Evolutionary conservation across 1,284 basidiomycete genomes (phyloP), one percentile per base, ranked within the genome.

Genomic region (Boletus holoroseus): DNA sequence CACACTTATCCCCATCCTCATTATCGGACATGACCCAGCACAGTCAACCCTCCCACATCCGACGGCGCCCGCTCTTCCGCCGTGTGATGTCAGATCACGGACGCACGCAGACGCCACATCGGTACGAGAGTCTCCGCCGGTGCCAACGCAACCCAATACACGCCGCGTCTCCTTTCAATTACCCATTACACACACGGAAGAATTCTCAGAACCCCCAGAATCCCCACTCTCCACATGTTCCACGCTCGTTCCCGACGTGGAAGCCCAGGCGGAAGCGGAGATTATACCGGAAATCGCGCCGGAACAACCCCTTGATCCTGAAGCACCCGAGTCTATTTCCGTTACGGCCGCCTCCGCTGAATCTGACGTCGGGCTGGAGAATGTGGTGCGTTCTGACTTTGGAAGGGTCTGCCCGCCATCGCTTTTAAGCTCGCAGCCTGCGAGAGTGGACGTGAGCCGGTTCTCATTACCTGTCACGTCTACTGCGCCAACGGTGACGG

Each of bases 401-500:
- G 30, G 7, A 8, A 32, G 15, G 36, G 16, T 16, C 1, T 47
- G 55, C 0, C 46, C 38, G 3, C 18, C n/a, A 7, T 63, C 62
- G 8, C 28, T 63, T 2, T 46, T 51, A 18, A 26, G 2, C 9
- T 45, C 54, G 0, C 62, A 47, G 3, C 45, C 46, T 8, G 41
- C 49, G 7, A 50, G 55, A 3, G 13, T 34, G 22, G 42, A 62
- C 30, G 7, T 35, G n/a, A 40, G 3, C 7, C 44, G 63, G 31
- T 53, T 59, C 40, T 61, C 58, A 0, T 35, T 64, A n/a, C 55
- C 63, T 11, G 24, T n/a, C 6, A 11, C 9, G 8, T 27, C 39
- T 3, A 13, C 46, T 8, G 3, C 26, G 15, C 20, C 47, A 16
- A 18, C 2, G 15, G 16, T 12, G 24, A 2, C 28, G 11, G 2